phyloP scores from a whole-genome alignment of 306 rosid species.

The Datisca glomerata region DNA sequence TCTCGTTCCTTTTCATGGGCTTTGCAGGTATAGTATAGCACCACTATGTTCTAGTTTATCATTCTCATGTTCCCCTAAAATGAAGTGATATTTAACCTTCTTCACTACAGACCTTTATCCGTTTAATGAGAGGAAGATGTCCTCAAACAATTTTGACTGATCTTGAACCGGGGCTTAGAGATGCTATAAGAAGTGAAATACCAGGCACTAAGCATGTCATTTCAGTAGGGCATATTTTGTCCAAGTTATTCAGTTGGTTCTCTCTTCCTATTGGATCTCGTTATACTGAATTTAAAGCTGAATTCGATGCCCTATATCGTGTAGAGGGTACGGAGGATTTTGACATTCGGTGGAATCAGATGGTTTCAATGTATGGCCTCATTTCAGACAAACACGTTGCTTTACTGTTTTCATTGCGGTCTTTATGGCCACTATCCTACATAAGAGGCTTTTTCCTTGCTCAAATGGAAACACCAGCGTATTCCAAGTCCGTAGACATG shows the following conservation, averaged over 20 bases:
- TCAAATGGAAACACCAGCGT: slow-evolving; percentile 44
- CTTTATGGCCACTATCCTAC: slow-evolving; percentile 65
- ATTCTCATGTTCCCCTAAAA: background rate
- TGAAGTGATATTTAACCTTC: slow-evolving; percentile 8
- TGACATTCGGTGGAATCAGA: slow-evolving; percentile 80
- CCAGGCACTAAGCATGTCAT: slow-evolving; percentile 66
- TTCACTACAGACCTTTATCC: slow-evolving; percentile 57
- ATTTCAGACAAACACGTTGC: slow-evolving; percentile 55
- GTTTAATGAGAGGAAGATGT: slow-evolving; percentile 82
- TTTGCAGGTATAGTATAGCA: slow-evolving; percentile 50
- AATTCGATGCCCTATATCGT: slow-evolving; percentile 51
- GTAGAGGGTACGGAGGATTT: slow-evolving; percentile 70
- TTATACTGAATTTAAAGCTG: slow-evolving; percentile 67
- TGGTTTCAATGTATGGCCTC: slow-evolving; percentile 56
- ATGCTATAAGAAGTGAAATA: slow-evolving; percentile 51
- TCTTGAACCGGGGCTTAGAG: slow-evolving; percentile 71
- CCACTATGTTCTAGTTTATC: background rate
- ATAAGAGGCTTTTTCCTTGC: slow-evolving; percentile 74
- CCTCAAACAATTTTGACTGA: slow-evolving; percentile 81
- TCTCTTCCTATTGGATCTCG: slow-evolving; percentile 66
- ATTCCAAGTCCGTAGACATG: slow-evolving; percentile 47
- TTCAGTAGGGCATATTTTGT: slow-evolving; percentile 45
- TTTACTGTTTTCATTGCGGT: slow-evolving; percentile 47
- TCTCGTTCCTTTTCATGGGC: slow-evolving; percentile 81
- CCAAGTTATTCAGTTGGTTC: slow-evolving; percentile 74